Evolutionary conservation across 1,284 basidiomycete species (phyloP), one percentile per base, ranked within the genome.

Genomic region (Microbotryum silenes-acaulis): DNA sequence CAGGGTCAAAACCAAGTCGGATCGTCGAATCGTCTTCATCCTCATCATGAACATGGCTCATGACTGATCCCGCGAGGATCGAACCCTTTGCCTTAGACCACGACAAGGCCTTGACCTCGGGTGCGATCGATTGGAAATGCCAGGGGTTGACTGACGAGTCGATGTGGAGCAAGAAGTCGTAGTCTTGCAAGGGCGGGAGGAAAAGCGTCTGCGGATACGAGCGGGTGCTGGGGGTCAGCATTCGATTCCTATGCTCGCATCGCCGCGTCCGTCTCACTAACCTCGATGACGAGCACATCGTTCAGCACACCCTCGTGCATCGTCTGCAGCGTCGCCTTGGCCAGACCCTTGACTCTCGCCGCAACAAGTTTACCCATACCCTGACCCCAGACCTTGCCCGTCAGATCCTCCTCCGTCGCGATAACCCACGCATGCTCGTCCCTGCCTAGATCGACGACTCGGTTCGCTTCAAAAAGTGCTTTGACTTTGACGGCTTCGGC

Each of bases 151-250:
- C 76, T 16, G 77, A 61, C 0, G 84, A 80, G 45, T 90, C 79
- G 21, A 98, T 80, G 61, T 87, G 81, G 44, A 98, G 79, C 25
- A 96, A 70, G 69, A 96, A 83, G 71, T 97, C 88, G 74, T 96
- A 98, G 72, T 92, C 87, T 10, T 82, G 78, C 0, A 83, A 81
- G 0, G 92, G 88, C 68, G 96, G 91, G 10, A 82, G 78, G 77
- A 97, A 96, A 54, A 97, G 79, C 21, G 82, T 78, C 87, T 92
- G 69, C 27, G 27, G 27, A 27, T 27, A 27, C 2, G 27, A 23
- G 27, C 27, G 27, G 27, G 27, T 27, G 27, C 27, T 27, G 27
- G 0, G 27, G 2, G 47, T 66, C 46, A 63, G 61, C 31, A 6
- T 12, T 6, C 9, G 54, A 20, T 20, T 2, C 2, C 21, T 16